These are phyloP conservation scores for Coemansia sp. DNA, from an alignment of 192 early-diverging fungal species.

Conservation along the genomic window DNA sequence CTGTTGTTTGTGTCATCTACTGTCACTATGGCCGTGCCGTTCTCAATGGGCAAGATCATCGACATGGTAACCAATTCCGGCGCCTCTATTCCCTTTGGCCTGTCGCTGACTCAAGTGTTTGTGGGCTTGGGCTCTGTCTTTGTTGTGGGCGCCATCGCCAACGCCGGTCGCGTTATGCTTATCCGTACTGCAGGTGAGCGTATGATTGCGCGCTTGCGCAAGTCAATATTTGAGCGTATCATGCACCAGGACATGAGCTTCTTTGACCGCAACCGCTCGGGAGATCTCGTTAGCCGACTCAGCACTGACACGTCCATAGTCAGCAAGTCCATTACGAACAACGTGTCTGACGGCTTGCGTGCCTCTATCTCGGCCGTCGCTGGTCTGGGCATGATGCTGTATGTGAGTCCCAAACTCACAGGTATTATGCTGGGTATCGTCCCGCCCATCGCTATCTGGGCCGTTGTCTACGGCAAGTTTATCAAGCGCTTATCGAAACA, in stretches of 20 bases:
- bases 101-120: conserved; percentile 58
- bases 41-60: conserved; percentile 69
- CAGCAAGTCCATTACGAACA: conserved; percentile 72
- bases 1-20: conserved; percentile 60
- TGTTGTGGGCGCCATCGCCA: conserved; percentile 57
- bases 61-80: conserved; percentile 61
- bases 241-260: conserved; percentile 64
- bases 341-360: conserved; percentile 72
- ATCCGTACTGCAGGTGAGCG: conserved; percentile 63
- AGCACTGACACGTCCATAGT: conserved; percentile 75
- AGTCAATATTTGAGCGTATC: conserved; percentile 55
- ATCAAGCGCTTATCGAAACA: conserved; percentile 61
- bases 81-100: conserved; percentile 46
- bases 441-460: conserved; percentile 70
- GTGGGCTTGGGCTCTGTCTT: conserved; percentile 55
- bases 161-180: conserved; percentile 59
- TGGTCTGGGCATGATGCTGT: conserved; percentile 69
- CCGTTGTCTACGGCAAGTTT: conserved; percentile 66
- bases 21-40: conserved; percentile 65
- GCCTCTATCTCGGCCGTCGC: conserved; percentile 58
- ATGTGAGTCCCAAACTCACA: conserved; percentile 64
- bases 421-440: conserved; percentile 73
- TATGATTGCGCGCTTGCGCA: conserved; percentile 56
- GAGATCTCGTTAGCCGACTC: conserved; percentile 78
- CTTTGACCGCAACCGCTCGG: conserved; percentile 63